Percentiles rank a stretch among this genome's conserved stretches.
Conservation (phyloP, 129 eudicot species). For the Rutidosis leptorrhynchoides region DNA sequence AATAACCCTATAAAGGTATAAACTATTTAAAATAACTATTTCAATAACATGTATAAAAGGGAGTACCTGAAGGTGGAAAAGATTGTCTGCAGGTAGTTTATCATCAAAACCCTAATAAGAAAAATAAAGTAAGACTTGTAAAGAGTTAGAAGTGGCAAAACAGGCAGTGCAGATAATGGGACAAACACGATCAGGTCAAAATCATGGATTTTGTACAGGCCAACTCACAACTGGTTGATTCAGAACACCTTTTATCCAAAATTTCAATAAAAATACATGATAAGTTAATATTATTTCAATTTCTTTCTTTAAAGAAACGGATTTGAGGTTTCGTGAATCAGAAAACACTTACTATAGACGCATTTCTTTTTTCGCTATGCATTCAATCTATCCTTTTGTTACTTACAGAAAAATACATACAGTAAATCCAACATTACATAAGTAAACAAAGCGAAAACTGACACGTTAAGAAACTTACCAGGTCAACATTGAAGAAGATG, state of each 20-base stretch:
- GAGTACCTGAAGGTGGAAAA: conserved; percentile 76
- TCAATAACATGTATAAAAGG: conserved; percentile 16
- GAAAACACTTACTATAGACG: no score
- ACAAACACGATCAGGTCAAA: not conserved
- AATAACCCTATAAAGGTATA: no score
- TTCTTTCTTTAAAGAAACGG: no score
- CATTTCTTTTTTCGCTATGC: no score
- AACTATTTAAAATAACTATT: not conserved
- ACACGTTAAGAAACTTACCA: no score
- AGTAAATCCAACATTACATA: no score
- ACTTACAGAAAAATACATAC: no score
- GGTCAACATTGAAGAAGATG: conserved; percentile 70
- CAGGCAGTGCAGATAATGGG: not conserved
- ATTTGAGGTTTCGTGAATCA: no score
- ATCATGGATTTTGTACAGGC: not conserved
- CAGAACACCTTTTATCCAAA: not conserved
- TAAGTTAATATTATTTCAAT: no score
- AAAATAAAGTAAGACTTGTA: conserved; percentile 17
- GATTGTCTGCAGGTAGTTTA: conserved; percentile 83
- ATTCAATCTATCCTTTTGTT: no score
- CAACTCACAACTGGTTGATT: not conserved
- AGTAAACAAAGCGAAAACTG: no score
- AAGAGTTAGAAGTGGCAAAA: not conserved
- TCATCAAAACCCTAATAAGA: conserved; percentile 81
- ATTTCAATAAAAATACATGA: not conserved